phyloP scores from a whole-genome alignment of 2,329 filamentous ascomycete genomes.

The Exophiala aquamarina region DNA sequence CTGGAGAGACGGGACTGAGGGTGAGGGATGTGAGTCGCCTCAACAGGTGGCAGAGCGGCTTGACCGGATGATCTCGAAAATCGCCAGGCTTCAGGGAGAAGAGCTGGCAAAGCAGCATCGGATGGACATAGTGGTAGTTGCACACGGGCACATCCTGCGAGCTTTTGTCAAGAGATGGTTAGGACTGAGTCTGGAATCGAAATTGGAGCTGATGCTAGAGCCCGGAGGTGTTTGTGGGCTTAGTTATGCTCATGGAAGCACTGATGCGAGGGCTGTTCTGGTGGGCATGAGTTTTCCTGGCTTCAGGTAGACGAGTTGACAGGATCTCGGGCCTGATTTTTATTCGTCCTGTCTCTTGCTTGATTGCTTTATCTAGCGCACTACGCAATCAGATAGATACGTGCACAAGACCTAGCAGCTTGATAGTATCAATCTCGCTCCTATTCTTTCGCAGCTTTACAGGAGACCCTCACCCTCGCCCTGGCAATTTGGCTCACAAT shows the following conservation, averaged over 20 bases:
- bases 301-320: too few relatives aligned
- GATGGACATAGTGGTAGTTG: conserved; percentile 19
- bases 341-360: too few relatives aligned
- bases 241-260: conserved; percentile 39
- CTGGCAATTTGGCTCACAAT: too few relatives aligned
- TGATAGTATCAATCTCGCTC: too few relatives aligned
- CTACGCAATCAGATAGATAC: too few relatives aligned
- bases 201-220: conserved; percentile 44
- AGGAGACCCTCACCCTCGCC: too few relatives aligned
- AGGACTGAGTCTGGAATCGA: conserved; percentile 41
- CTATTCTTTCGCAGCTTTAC: too few relatives aligned
- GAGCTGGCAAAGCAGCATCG: conserved; percentile 13
- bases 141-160: conserved; percentile 47
- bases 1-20: conserved; percentile 59
- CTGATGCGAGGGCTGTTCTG: conserved; percentile 42
- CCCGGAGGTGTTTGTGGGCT: conserved; percentile 45
- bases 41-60: conserved; percentile 42
- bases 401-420: too few relatives aligned
- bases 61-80: conserved; percentile 43
- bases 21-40: conserved; percentile 37
- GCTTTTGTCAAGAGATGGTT: conserved; percentile 51
- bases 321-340: too few relatives aligned
- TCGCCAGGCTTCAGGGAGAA: conserved; percentile 39
- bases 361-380: too few relatives aligned
- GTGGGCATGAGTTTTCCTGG: conserved; percentile 37